A percentile compares a stretch with the other conserved stretches of the same genome.
phyloP scores from a whole-genome alignment of 2,329 filamentous ascomycete species.

The Thielaviopsis euricoi region DNA sequence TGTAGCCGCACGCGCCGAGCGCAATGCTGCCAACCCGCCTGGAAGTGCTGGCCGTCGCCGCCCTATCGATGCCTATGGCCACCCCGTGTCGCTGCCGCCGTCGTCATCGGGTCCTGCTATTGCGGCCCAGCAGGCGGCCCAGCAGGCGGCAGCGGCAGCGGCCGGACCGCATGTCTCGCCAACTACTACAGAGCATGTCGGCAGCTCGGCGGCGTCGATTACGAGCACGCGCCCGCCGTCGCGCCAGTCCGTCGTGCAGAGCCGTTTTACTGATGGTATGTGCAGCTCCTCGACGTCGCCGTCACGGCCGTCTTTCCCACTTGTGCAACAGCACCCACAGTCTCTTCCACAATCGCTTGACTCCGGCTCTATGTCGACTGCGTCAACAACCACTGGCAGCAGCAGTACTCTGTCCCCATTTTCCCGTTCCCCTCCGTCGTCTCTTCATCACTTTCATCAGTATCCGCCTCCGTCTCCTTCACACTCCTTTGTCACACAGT shows the following conservation, averaged over 20 bases:
- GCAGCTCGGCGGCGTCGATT: slow-evolving; percentile 8
- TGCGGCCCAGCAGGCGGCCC: background rate
- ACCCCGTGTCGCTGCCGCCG: background rate
- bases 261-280: slow-evolving; percentile 7
- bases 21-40: slow-evolving; percentile 1
- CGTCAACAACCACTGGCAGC: background rate
- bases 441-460: background rate
- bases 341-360: background rate
- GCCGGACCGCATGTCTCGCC: background rate
- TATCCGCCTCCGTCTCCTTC: background rate
- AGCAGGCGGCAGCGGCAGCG: background rate
- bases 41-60: slow-evolving; percentile 7
- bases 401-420: too few species aligned
- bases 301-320: background rate
- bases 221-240: slow-evolving; percentile 7
- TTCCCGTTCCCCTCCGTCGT: background rate
- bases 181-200: background rate
- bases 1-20: slow-evolving; percentile 8
- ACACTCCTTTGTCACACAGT: background rate
- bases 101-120: background rate
- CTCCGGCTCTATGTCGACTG: slow-evolving; percentile 3
- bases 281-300: slow-evolving; percentile 4
- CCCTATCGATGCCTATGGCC: background rate
- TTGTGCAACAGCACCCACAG: background rate
- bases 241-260: slow-evolving; percentile 7